Evolutionary conservation across 2,329 filamentous ascomycete genomes (phyloP), one percentile per base, ranked within the genome.

Genomic region (Aspergillus pseudoviridinutans): DNA sequence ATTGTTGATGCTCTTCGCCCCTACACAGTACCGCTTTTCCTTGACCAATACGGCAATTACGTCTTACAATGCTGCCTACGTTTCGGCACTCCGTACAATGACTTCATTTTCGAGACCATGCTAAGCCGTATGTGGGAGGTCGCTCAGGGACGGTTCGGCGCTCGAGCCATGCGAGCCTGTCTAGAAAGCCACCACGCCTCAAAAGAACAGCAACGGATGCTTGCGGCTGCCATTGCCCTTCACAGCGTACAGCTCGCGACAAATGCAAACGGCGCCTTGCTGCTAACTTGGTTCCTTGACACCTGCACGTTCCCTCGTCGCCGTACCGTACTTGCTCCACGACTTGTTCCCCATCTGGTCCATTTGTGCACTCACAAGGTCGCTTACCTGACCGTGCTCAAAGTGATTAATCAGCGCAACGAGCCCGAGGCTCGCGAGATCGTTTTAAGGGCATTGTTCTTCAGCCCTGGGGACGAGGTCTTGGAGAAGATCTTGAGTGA

Each of bases 91-190:
- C 91, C 92, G 1, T 91, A 87, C 78, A 97, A 96, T 69, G 88
- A 96, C 74, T 97, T 96, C 78, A 96, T 99, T 71, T 99, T 99
- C 67, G 94, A 97, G 78, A 91, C 90, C 2, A 97, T 97, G 93
- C 82, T 97, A 55, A 90, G 87, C 76, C 87, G 88, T 64, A 90
- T 97, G 80, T 97, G 92, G 92, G 91, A 97, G 67, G 83, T 97
- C 68, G 82, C 91, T 1, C 93, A 97, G 74, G 94, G 93, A 54
- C 87, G 94, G 60, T 99, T 96, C 66, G 94, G 94, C 67, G 92
- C 94, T 61, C 87, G 94, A 65, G 94, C 94, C 38, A 97, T 97
- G 92, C 86, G 94, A 62, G 94, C 94, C 58, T 99, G 94, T 70
- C 80, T 99, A 56, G 94, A 99, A 75, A 97, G 92, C 71, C 94